Evolutionary conservation across 1,284 basidiomycete species (phyloP).

Genomic region (Apiotrichum sp.): DNA sequence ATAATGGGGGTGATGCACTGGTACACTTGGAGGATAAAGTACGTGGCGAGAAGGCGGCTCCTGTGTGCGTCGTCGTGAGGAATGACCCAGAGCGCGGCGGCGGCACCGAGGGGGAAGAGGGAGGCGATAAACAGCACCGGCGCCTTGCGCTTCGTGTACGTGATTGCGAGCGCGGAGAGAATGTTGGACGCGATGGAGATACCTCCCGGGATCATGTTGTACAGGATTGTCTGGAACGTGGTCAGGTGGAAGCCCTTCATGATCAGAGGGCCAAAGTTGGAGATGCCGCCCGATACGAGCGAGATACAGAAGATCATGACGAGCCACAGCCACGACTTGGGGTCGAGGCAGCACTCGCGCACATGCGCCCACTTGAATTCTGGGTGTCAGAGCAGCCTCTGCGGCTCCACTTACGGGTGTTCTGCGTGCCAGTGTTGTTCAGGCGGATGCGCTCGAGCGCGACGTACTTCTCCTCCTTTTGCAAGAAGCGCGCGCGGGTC

Average conservation of each 20-base stretch:
- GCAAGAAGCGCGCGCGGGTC: slow-evolving; percentile 41
- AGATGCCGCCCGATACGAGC: slow-evolving; percentile 24
- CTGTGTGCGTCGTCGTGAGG: slow-evolving; percentile 9
- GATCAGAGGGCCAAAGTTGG: slow-evolving; percentile 42
- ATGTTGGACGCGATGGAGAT: slow-evolving; percentile 51
- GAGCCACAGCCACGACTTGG: slow-evolving; percentile 27
- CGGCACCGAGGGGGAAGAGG: slow-evolving; percentile 39
- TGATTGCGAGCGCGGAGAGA: slow-evolving; percentile 48
- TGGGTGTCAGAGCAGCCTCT: no score
- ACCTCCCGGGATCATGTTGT: slow-evolving; percentile 51
- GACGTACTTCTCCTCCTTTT: slow-evolving; percentile 39
- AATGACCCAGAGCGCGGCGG: slow-evolving; percentile 32
- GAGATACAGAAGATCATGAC: slow-evolving; percentile 33
- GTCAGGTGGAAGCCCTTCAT: slow-evolving; percentile 39
- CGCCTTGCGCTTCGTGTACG: slow-evolving; percentile 52
- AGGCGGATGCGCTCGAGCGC: slow-evolving; percentile 44
- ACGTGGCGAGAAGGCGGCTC: neutral
- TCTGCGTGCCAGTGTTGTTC: slow-evolving; percentile 46
- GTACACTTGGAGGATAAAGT: slow-evolving; percentile 30
- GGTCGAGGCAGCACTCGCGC: slow-evolving; percentile 41
- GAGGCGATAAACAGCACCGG: slow-evolving; percentile 49
- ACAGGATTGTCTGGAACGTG: slow-evolving; percentile 44
- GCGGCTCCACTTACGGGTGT: slow-evolving; percentile 8
- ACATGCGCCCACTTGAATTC: slow-evolving; percentile 45
- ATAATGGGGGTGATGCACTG: slow-evolving; percentile 40